phyloP scores from a whole-genome alignment of 441 rosid species.

The Pelargonium fulgidum region DNA sequence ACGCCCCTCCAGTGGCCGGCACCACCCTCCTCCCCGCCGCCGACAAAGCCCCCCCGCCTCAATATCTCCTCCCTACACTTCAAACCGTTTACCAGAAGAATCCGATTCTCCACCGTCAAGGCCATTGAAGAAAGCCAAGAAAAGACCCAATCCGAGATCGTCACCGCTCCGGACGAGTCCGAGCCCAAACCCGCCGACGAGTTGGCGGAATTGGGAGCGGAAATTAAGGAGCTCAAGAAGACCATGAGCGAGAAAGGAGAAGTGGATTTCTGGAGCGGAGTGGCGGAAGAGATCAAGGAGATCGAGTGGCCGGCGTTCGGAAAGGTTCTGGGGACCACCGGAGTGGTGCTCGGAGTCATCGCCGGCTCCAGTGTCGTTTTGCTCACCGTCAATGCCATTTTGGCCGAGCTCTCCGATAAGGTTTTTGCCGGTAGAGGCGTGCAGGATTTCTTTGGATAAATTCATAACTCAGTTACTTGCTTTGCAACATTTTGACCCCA shows the following conservation, averaged over 20 bases:
- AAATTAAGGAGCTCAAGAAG: conserved; percentile 44
- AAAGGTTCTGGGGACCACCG: conserved; percentile 71
- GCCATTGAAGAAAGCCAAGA: conserved; percentile 52
- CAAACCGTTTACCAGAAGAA: neutral
- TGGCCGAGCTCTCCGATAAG: conserved; percentile 80
- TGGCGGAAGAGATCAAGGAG: conserved; percentile 67
- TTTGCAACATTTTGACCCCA: too few relatives aligned
- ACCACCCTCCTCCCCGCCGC: neutral
- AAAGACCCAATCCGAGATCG: conserved; percentile 31
- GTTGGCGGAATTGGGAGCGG: conserved; percentile 44
- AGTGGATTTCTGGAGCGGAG: conserved; percentile 56
- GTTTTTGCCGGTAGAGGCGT: conserved; percentile 72
- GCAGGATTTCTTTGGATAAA: conserved; percentile 65
- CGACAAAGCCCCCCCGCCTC: neutral
- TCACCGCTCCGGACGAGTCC: neutral
- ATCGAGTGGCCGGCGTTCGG: conserved; percentile 88
- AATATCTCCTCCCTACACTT: neutral
- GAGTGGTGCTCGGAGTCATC: conserved; percentile 79
- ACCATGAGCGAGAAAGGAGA: conserved; percentile 54
- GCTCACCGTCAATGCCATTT: conserved; percentile 73
- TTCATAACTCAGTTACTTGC: too few relatives aligned
- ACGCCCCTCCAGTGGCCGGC: conserved; percentile 1
- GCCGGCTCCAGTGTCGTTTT: conserved; percentile 79
- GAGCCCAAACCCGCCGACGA: conserved; percentile 24
- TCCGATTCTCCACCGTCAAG: conserved; percentile 17